phyloP scores from a whole-genome alignment of 352 stramenopile species.

The Globisporangium parvum region DNA sequence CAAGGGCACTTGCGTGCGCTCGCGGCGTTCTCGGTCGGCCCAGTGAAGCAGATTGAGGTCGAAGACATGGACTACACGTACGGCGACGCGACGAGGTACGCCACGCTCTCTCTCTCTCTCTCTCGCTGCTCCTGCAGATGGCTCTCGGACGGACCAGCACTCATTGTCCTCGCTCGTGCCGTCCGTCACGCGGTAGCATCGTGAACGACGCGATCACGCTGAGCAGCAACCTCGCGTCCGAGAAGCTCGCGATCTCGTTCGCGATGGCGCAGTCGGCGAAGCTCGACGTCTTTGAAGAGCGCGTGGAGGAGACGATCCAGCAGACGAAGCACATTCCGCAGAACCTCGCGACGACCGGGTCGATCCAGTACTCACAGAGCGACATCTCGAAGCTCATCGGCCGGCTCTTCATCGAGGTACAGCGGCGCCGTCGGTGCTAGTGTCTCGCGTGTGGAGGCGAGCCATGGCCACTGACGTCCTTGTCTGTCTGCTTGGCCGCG shows the following conservation, averaged over 20 bases:
- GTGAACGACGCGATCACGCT: slow-evolving; percentile 85
- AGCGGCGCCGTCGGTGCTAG: background rate
- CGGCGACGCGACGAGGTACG: slow-evolving; percentile 43
- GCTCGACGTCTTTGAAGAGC: slow-evolving; percentile 91
- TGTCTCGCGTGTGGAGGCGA: too few relatives aligned
- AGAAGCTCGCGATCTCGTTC: slow-evolving; percentile 91
- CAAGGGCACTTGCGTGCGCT: slow-evolving; percentile 66
- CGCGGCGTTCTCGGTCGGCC: slow-evolving; percentile 49
- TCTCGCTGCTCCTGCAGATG: too few relatives aligned
- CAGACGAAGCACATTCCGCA: slow-evolving; percentile 87
- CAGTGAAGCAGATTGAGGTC: slow-evolving; percentile 78
- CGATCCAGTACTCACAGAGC: slow-evolving; percentile 87
- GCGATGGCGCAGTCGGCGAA: slow-evolving; percentile 92
- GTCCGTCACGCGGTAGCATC: slow-evolving; percentile 24
- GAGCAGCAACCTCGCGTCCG: slow-evolving; percentile 66
- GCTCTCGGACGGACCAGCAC: background rate
- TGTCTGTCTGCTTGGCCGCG: background rate
- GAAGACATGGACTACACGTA: slow-evolving; percentile 90
- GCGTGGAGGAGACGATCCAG: slow-evolving; percentile 84
- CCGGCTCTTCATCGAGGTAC: slow-evolving; percentile 84
- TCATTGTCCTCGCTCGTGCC: background rate
- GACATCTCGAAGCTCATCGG: slow-evolving; percentile 91
- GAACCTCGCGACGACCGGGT: slow-evolving; percentile 80
- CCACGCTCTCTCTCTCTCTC: background rate
- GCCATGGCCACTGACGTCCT: too few relatives aligned